Conservation (phyloP, 2,329 filamentous ascomycete species). For the Phaeomoniella chlamydospora region DNA sequence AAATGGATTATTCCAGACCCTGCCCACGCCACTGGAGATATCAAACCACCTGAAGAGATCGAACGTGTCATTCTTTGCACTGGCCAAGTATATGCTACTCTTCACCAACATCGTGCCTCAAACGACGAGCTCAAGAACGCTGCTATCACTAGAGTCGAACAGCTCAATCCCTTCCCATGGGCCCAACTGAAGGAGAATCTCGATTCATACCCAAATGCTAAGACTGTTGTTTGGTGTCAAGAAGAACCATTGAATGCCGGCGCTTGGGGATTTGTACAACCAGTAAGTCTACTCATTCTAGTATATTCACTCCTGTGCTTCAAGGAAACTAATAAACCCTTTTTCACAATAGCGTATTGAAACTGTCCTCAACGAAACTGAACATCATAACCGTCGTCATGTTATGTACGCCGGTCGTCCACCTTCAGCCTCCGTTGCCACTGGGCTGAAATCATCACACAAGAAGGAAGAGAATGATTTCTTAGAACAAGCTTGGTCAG, state of each 20-base stretch:
- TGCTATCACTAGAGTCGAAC: conserved; percentile 89
- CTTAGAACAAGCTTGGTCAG: conserved; percentile 47
- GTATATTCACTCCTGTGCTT: too few relatives aligned
- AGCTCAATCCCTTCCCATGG: conserved; percentile 98
- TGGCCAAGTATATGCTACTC: conserved; percentile 82
- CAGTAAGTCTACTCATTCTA: too few relatives aligned
- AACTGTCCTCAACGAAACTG: conserved; percentile 83
- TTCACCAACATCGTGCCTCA: conserved; percentile 79
- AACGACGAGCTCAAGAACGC: conserved; percentile 70
- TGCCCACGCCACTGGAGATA: conserved; percentile 59
- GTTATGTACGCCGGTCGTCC: conserved; percentile 94
- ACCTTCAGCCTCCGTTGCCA: conserved; percentile 86
- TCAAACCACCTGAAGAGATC: conserved; percentile 72
- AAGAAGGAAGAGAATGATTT: conserved; percentile 86
- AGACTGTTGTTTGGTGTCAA: conserved; percentile 94
- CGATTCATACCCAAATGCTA: conserved; percentile 90
- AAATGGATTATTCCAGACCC: conserved; percentile 90
- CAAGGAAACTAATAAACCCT: too few relatives aligned
- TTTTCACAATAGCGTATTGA: conserved; percentile 76
- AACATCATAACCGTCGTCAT: conserved; percentile 86
- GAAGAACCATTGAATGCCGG: conserved; percentile 97
- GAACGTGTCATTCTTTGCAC: conserved; percentile 89
- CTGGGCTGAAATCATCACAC: conserved; percentile 77
- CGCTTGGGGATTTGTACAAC: conserved; percentile 94
- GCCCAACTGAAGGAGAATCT: conserved; percentile 92